Conservation (phyloP, 75 land plant species). For the Cunninghamia lanceolata region DNA sequence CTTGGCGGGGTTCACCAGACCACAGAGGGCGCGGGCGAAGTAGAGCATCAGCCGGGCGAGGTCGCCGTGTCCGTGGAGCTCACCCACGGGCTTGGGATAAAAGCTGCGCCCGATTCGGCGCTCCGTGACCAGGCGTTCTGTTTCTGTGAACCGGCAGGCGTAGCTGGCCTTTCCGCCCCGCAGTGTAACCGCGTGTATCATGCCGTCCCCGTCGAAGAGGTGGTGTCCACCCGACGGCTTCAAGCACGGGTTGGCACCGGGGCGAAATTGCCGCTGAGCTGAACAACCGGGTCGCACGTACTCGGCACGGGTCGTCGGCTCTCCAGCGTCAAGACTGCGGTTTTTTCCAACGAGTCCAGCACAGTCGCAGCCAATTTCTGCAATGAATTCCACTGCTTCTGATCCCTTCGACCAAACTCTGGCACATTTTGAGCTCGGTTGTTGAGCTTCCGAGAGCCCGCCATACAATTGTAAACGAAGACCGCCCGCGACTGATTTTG, state of each 20-base stretch:
- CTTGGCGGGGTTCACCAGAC: slow-evolving; percentile 19
- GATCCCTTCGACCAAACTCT: neutral
- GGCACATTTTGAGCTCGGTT: too few relatives aligned
- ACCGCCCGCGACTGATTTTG: too few relatives aligned
- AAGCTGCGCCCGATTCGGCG: slow-evolving; percentile 22
- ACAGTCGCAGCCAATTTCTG: slow-evolving; percentile 33
- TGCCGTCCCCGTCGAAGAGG: slow-evolving; percentile 82
- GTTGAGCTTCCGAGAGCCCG: too few relatives aligned
- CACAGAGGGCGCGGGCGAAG: slow-evolving; percentile 15
- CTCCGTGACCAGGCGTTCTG: slow-evolving; percentile 23
- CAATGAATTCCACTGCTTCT: slow-evolving; percentile 10
- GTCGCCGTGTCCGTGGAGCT: slow-evolving; percentile 42
- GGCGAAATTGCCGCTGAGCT: slow-evolving; percentile 69
- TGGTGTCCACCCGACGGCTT: slow-evolving; percentile 63
- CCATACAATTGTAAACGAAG: too few relatives aligned
- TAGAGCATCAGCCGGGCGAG: slow-evolving; percentile 22
- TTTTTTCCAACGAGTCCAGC: slow-evolving; percentile 34
- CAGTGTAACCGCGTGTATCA: slow-evolving; percentile 68
- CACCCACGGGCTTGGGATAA: slow-evolving; percentile 42
- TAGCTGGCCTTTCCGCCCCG: slow-evolving; percentile 34
- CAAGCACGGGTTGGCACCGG: slow-evolving; percentile 72
- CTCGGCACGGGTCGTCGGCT: slow-evolving; percentile 26
- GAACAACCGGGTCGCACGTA: slow-evolving; percentile 60
- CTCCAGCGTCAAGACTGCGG: slow-evolving; percentile 23
- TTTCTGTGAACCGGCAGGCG: slow-evolving; percentile 29